Conservation (phyloP, 2,329 filamentous ascomycete species). For the Verticillium tricorpus region DNA sequence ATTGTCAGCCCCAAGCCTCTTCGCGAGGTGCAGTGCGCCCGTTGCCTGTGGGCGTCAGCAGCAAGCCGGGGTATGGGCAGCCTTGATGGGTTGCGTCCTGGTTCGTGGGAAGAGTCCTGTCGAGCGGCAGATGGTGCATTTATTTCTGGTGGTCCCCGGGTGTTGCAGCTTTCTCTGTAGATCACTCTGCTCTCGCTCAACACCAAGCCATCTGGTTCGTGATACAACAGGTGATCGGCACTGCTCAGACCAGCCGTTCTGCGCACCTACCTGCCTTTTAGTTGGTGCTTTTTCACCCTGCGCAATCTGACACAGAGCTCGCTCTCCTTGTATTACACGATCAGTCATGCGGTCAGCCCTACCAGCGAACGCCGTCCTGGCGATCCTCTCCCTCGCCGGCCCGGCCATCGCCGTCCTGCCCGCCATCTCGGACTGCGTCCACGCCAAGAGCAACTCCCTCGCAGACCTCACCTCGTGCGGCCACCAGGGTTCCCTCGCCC, state of each 20-base stretch:
- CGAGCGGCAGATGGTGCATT: neutral
- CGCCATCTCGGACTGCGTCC: constrained; percentile 32
- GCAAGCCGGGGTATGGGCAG: neutral
- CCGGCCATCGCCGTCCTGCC: constrained; percentile 22
- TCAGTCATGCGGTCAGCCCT: neutral
- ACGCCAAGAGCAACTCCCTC: constrained; percentile 30
- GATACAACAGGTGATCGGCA: neutral
- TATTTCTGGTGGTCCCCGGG: neutral
- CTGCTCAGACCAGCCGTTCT: neutral
- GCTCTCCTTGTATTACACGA: neutral
- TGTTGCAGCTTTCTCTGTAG: neutral
- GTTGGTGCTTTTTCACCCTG: neutral
- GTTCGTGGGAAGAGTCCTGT: neutral
- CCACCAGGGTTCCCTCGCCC: constrained; percentile 31
- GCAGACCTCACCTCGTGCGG: constrained; percentile 38
- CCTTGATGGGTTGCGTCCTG: neutral
- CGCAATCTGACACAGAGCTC: neutral
- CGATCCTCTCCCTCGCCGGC: constrained; percentile 17
- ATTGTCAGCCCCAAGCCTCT: neutral
- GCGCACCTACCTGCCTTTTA: neutral
- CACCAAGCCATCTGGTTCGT: neutral
- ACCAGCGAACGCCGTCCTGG: constrained; percentile 3
- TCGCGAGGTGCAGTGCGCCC: neutral
- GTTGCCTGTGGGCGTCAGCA: neutral
- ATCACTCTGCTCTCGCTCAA: neutral